These are phyloP conservation scores for Arctostaphylos glauca DNA, from an alignment of 148 eudicot genomes.

Conservation along the genomic window DNA sequence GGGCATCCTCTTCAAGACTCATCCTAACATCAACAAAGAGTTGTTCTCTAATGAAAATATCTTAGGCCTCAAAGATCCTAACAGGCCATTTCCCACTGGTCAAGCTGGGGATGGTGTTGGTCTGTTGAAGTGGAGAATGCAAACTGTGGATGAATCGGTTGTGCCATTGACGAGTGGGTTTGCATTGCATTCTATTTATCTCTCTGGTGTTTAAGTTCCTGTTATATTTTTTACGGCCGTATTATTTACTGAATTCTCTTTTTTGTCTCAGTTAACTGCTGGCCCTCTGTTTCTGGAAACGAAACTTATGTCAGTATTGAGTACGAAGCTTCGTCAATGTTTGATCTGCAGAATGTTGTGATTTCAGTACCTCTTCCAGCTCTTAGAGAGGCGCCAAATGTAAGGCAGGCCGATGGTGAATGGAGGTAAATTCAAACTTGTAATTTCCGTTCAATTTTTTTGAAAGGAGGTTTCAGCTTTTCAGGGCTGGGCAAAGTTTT, in stretches of 20 bases:
- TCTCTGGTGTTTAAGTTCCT: neutral
- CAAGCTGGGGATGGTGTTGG: conserved; percentile 91
- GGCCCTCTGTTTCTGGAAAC: conserved; percentile 96
- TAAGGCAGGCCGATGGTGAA: conserved; percentile 88
- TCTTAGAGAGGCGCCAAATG: conserved; percentile 89
- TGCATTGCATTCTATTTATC: conserved; percentile 1
- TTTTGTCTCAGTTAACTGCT: conserved; percentile 77
- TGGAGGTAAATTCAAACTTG: conserved; percentile 59
- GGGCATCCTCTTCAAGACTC: conserved; percentile 77
- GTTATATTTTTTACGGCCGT: neutral
- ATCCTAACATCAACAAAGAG: conserved; percentile 93
- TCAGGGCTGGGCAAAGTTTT: neutral
- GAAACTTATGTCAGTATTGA: conserved; percentile 92
- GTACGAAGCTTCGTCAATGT: conserved; percentile 82
- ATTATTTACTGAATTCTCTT: conserved; percentile 1
- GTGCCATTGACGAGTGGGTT: conserved; percentile 91
- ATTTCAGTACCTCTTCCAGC: conserved; percentile 98
- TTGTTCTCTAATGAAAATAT: conserved; percentile 69
- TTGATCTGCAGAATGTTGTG: conserved; percentile 92
- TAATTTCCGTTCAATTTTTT: neutral
- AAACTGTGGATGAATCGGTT: conserved; percentile 76
- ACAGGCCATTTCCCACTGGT: conserved; percentile 80
- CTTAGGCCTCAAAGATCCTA: conserved; percentile 92
- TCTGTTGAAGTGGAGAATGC: conserved; percentile 94
- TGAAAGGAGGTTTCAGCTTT: neutral